Percentiles rank a stretch among this genome's conserved stretches.
These are phyloP conservation scores for Calycina marina DNA, from an alignment of 2,329 filamentous ascomycete species.

Conservation along the genomic window DNA sequence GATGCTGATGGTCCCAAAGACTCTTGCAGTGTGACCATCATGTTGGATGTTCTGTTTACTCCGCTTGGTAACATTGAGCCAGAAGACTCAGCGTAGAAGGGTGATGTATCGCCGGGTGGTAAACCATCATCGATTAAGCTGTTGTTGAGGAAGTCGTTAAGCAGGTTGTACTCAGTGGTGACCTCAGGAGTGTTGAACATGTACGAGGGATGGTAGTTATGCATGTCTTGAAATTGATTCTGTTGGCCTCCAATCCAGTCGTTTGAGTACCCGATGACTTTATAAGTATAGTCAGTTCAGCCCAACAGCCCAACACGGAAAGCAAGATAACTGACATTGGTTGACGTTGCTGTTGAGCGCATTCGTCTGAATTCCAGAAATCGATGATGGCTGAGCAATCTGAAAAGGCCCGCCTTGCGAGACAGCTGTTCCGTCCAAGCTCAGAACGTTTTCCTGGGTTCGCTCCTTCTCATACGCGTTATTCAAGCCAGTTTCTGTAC, in stretches of 20 bases:
- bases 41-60: conserved; percentile 26
- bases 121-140: conserved; percentile 76
- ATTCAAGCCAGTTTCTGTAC: conserved; percentile 30
- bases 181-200: conserved; percentile 93
- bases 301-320: conserved; percentile 8
- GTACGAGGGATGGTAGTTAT: conserved; percentile 83
- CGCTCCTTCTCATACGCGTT: conserved; percentile 43
- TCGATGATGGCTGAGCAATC: conserved; percentile 56
- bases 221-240: conserved; percentile 86
- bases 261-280: conserved; percentile 68
- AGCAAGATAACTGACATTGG: conserved; percentile 45
- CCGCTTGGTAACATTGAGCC: conserved; percentile 32
- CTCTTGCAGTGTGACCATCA: conserved; percentile 23
- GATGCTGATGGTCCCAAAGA: conserved; percentile 7
- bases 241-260: conserved; percentile 57
- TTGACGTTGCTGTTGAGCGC: conserved; percentile 49
- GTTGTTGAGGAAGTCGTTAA: conserved; percentile 92
- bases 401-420: conserved; percentile 42
- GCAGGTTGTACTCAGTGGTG: conserved; percentile 87
- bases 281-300: conserved; percentile 29
- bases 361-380: conserved; percentile 51
- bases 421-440: conserved; percentile 20
- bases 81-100: conserved; percentile 43
- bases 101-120: conserved; percentile 51
- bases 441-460: conserved; percentile 26